These are phyloP conservation scores for Butyriboletus appendiculatus DNA, from an alignment of 1,284 basidiomycete genomes.

Conservation along the genomic window DNA sequence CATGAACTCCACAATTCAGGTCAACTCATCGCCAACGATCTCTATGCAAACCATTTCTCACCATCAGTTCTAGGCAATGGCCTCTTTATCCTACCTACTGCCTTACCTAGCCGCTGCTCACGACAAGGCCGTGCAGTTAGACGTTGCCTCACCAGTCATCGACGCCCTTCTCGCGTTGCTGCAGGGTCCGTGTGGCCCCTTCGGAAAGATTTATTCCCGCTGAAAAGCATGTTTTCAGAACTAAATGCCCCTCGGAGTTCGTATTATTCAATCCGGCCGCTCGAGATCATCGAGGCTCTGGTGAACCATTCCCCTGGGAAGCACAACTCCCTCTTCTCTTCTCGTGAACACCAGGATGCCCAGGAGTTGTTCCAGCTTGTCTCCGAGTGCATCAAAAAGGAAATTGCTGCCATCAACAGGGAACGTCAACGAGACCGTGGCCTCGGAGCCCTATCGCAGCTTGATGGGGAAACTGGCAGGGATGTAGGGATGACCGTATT, in stretches of 20 bases:
- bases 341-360: constrained; percentile 92
- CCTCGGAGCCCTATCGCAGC: constrained; percentile 50
- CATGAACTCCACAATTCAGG: constrained; percentile 93
- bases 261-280: constrained; percentile 65
- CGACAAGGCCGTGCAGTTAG: constrained; percentile 68
- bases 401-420: constrained; percentile 63
- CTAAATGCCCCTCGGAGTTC: constrained; percentile 70
- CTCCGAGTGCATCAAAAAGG: constrained; percentile 84
- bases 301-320: constrained; percentile 56
- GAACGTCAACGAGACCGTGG: constrained; percentile 70
- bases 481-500: constrained; percentile 69
- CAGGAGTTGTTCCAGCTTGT: constrained; percentile 94
- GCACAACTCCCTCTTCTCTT: constrained; percentile 70
- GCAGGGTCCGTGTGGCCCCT: constrained; percentile 46
- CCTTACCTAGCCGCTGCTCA: constrained; percentile 75
- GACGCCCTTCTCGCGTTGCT: constrained; percentile 74
- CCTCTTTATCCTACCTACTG: constrained; percentile 78
- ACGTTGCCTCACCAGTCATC: constrained; percentile 81
- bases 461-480: constrained; percentile 35
- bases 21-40: constrained; percentile 34
- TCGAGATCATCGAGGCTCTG: constrained; percentile 71
- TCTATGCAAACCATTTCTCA: constrained; percentile 12
- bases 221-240: constrained; percentile 41
- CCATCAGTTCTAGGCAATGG: constrained; percentile 60
- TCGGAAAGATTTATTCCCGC: constrained; percentile 4